phyloP scores from a whole-genome alignment of 2,329 filamentous ascomycete genomes.

The Fusarium coicis region DNA sequence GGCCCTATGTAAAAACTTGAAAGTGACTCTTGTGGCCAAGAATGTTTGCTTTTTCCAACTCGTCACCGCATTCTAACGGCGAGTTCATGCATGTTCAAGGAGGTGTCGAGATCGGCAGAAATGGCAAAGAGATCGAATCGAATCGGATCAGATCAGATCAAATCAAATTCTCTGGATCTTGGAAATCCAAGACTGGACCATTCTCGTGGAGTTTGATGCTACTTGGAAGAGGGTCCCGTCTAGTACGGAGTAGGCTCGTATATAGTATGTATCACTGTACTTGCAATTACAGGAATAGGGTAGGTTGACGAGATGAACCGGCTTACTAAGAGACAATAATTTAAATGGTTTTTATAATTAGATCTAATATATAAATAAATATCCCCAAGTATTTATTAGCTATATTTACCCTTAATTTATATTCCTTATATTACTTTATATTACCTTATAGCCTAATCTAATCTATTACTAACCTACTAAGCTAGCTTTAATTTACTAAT shows the following conservation, averaged over 20 bases:
- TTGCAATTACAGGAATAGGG: neutral
- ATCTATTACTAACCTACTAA: too few species aligned
- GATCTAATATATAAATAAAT: neutral
- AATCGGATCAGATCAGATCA: neutral
- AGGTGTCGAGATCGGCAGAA: neutral
- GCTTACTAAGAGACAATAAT: neutral
- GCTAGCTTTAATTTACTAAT: too few species aligned
- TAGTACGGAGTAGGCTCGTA: neutral
- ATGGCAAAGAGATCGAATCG: neutral
- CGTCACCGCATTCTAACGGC: neutral
- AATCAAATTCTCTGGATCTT: neutral
- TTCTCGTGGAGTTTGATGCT: neutral
- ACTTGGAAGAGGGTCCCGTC: neutral
- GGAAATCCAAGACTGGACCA: neutral
- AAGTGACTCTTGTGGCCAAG: neutral
- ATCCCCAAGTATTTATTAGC: too few species aligned
- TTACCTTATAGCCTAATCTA: too few species aligned
- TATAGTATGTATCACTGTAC: neutral
- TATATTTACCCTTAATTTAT: too few species aligned
- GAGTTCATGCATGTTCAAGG: neutral
- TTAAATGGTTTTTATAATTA: rapidly evolving
- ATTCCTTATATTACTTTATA: too few species aligned
- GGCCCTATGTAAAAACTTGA: neutral
- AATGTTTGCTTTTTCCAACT: constrained; percentile 14
- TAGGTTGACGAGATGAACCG: neutral